These are phyloP conservation scores for Galeopsis tetrahit DNA, from an alignment of 257 asterid species.

Conservation along the genomic window DNA sequence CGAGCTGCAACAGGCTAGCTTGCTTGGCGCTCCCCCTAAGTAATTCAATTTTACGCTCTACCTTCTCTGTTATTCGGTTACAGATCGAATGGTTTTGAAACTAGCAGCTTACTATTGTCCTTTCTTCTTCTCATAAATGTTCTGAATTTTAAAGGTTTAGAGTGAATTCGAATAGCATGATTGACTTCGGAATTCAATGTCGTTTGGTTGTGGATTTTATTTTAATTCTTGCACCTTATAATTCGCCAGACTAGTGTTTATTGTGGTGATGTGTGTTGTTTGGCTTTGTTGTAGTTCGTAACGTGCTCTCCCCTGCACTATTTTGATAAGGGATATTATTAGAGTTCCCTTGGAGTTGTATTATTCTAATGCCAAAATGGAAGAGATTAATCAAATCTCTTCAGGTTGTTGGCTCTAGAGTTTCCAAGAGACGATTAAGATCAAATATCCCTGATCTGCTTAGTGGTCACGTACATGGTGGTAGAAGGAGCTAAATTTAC, in stretches of 20 bases:
- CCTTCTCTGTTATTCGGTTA: not conserved
- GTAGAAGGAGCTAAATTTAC: not conserved
- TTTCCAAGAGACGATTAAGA: not conserved
- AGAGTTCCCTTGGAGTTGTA: constrained; percentile 4
- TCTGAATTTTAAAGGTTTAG: not conserved
- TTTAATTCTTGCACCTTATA: not conserved
- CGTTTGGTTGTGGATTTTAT: not conserved
- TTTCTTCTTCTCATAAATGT: not conserved
- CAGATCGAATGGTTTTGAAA: constrained; percentile 21
- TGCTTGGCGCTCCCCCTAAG: constrained; percentile 70
- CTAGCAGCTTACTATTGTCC: not conserved
- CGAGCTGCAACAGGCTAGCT: constrained; percentile 81
- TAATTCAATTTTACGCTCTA: constrained; percentile 22
- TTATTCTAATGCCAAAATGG: not conserved
- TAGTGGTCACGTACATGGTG: not conserved
- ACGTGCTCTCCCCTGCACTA: not conserved
- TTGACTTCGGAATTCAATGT: not conserved
- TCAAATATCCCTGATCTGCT: not conserved
- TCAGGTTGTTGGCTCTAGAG: not conserved
- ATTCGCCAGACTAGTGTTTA: not conserved
- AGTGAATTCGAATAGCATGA: not conserved
- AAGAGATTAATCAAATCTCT: not conserved
- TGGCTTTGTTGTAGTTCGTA: not conserved
- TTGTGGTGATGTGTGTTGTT: constrained; percentile 9
- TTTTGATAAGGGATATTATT: not conserved